Evolutionary conservation across 192 early-diverging fungal genomes (phyloP), one percentile per base, ranked within the genome.

Genomic region (Rhizophagus prolifer): DNA sequence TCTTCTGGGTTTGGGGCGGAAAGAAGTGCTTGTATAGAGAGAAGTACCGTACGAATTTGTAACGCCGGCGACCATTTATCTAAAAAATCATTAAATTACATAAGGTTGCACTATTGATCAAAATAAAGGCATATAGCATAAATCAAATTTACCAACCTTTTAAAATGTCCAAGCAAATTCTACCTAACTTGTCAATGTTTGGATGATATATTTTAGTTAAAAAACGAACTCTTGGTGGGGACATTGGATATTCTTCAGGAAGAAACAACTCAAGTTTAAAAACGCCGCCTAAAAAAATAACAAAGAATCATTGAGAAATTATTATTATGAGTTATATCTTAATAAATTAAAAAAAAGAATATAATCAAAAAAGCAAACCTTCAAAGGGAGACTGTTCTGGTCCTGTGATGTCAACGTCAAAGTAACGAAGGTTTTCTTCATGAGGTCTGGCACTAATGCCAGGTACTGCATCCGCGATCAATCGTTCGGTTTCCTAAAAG

Each of bases 11-110:
- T 99, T 61, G 97, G 97, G 12, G 95, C 96, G 9, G 96, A 98
- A 50, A 99, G 85, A 63, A 99, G 85, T 9, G 96, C 97, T 79
- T 99, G 97, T 80, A 99, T 93, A 10, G 97, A 99, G 25, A 99
- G 90, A 65, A 99, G 87, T 26, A 99, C 97, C 1, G 97, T 99
- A 69, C 97, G 95, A 78, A 99, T 97, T 81, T 99, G 97, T 64
- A 98, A 87, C 8, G 97, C 97, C 8, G 97, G 97, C 44, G 95
- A 97, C 97, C 97, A 99, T 83, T 97, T 98, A 85, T 99, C 97
- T 95, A 75, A 25, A 75, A 16, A 59, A 44, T 25, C 7, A 41
- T 41, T 41, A 10, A 44, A 44, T n/a, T 59, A 19, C 14, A 72
- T 26, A 44, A 25, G n/a, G 58, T 26, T 69, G 36, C 0, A 19